Evolutionary conservation across 2,329 filamentous ascomycete genomes (phyloP).

Genomic region (Pseudogymnoascus sp.): DNA sequence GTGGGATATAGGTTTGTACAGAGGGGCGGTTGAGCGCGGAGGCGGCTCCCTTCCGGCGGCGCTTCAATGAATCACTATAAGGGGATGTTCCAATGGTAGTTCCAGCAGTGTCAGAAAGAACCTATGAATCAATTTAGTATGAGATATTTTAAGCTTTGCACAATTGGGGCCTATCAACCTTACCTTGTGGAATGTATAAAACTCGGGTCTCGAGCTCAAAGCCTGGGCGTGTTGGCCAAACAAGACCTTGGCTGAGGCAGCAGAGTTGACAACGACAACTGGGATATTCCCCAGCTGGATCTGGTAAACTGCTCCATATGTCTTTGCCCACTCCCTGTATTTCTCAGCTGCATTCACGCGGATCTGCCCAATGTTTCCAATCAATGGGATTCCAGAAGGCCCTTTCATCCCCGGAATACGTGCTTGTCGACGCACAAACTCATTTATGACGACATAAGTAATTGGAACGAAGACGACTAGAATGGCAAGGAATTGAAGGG

Average conservation of each 20-base stretch:
- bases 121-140: conserved; percentile 31
- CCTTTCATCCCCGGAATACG: conserved; percentile 43
- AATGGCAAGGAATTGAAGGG: conserved; percentile 13
- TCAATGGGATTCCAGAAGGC: conserved; percentile 44
- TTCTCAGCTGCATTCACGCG: conserved; percentile 49
- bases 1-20: conserved; percentile 54
- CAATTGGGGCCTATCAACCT: neutral
- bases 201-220: conserved; percentile 48
- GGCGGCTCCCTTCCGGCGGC: conserved; percentile 57
- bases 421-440: conserved; percentile 17
- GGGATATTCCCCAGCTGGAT: conserved; percentile 52
- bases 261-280: conserved; percentile 49
- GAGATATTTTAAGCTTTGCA: neutral
- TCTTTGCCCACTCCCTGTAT: conserved; percentile 48
- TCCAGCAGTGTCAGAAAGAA: conserved; percentile 57
- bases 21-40: conserved; percentile 60
- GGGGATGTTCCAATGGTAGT: conserved; percentile 64
- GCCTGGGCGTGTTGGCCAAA: conserved; percentile 49
- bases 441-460: conserved; percentile 20
- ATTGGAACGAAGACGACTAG: conserved; percentile 14
- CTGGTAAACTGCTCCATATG: conserved; percentile 47
- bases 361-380: conserved; percentile 51
- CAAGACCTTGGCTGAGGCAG: conserved; percentile 43
- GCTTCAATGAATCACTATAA: conserved; percentile 58
- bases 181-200: conserved; percentile 55